A percentile compares a stretch with the other conserved stretches of the same genome.
These are phyloP conservation scores for Penicillium pulvis DNA, from an alignment of 495 filamentous ascomycete species.

Conservation along the genomic window DNA sequence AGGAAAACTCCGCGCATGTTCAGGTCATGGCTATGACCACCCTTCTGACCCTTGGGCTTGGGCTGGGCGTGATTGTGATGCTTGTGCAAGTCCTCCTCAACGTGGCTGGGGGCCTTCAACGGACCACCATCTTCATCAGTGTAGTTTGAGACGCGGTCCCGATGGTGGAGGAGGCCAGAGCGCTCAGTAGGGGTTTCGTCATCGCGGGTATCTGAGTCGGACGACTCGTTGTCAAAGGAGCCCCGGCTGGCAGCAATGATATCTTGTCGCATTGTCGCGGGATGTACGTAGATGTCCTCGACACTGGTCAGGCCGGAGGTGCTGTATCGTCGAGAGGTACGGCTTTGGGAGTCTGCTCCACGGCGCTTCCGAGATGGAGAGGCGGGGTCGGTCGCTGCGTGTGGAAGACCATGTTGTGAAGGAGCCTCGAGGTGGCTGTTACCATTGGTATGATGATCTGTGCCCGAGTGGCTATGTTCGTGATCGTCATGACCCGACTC, in stretches of 20 bases:
- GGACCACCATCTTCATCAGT: slow-evolving; percentile 36
- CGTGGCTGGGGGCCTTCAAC: slow-evolving; percentile 8
- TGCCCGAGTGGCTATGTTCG: slow-evolving; percentile 25
- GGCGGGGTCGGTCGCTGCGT: slow-evolving; percentile 29
- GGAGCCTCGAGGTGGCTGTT: slow-evolving; percentile 13
- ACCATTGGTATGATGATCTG: slow-evolving; percentile 27
- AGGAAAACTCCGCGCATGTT: slow-evolving; percentile 98
- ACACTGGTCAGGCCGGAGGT: slow-evolving; percentile 57
- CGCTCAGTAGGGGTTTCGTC: slow-evolving; percentile 45
- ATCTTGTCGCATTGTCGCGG: slow-evolving; percentile 86
- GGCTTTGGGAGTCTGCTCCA: slow-evolving; percentile 39
- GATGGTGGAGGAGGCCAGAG: slow-evolving; percentile 37
- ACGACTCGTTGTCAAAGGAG: slow-evolving; percentile 52
- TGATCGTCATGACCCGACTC: slow-evolving; percentile 49
- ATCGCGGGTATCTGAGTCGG: slow-evolving; percentile 56
- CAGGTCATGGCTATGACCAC: slow-evolving; percentile 79
- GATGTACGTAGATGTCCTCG: slow-evolving; percentile 81
- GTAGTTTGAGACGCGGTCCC: slow-evolving; percentile 41
- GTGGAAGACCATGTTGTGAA: slow-evolving; percentile 36
- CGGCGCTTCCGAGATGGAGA: slow-evolving; percentile 38
- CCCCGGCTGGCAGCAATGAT: slow-evolving; percentile 76
- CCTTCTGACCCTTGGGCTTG: slow-evolving; percentile 57
- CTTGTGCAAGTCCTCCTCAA: slow-evolving; percentile 41
- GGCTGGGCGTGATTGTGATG: slow-evolving; percentile 82
- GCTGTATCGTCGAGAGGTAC: slow-evolving; percentile 56